phyloP scores from a whole-genome alignment of 2,329 filamentous ascomycete genomes.

The Ophiostoma ulmi region DNA sequence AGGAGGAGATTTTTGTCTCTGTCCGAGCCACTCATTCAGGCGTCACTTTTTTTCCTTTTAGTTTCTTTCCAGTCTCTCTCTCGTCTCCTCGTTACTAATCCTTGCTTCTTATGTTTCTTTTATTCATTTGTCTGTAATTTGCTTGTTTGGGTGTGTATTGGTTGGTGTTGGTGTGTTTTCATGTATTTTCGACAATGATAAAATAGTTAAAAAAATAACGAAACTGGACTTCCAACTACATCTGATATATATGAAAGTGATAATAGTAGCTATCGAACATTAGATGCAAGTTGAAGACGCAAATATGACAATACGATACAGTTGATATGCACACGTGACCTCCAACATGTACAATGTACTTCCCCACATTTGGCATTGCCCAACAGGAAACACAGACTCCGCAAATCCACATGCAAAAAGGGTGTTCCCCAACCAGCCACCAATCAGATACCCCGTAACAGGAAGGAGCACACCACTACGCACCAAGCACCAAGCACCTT shows the following conservation, averaged over 20 bases:
- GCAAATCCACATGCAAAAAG: conserved; percentile 14
- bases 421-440: conserved; percentile 17
- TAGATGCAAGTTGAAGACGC: not conserved
- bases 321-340: not conserved
- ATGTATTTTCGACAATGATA: not conserved
- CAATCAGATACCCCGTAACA: conserved; percentile 20
- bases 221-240: not conserved
- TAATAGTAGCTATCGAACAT: not conserved
- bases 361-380: conserved; percentile 3
- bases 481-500: not conserved
- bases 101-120: conserved; percentile 6
- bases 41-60: not conserved
- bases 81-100: not conserved
- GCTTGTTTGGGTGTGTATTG: not conserved
- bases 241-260: not conserved
- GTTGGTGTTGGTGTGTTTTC: not conserved
- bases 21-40: not conserved
- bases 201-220: not conserved
- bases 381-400: conserved; percentile 6
- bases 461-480: conserved; percentile 2
- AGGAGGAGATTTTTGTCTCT: not conserved
- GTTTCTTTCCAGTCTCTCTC: not conserved
- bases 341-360: not conserved
- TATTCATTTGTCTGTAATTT: not conserved
- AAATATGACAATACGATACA: not conserved